Conservation (phyloP, 2,329 filamentous ascomycete species). For the Fusarium armeniacum region DNA sequence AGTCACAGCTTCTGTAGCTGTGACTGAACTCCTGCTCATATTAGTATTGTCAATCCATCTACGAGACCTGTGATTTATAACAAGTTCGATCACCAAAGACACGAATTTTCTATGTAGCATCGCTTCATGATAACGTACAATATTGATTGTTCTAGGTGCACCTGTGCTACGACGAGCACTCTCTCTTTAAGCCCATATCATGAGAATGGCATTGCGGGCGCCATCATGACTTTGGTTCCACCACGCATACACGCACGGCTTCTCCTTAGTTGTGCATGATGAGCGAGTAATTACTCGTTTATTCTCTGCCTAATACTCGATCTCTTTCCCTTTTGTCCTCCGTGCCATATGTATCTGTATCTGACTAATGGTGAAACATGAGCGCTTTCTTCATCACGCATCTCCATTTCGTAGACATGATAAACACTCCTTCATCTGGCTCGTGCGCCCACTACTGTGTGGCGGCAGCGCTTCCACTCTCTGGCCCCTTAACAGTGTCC, state of each 20-base stretch:
- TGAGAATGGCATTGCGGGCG: conserved; percentile 13
- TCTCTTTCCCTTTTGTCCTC: not conserved
- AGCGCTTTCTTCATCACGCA: conserved; percentile 11
- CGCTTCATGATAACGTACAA: not conserved
- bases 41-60: not conserved
- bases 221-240: conserved; percentile 34
- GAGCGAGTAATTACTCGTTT: conserved; percentile 7
- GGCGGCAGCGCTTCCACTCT: conserved; percentile 47
- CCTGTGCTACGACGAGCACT: conserved; percentile 4
- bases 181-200: conserved; percentile 3
- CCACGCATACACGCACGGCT: conserved; percentile 25
- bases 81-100: not conserved
- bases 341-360: not conserved
- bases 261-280: conserved; percentile 22
- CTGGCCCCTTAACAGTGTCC: conserved; percentile 47
- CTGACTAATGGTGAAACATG: conserved; percentile 30
- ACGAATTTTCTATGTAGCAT: not conserved
- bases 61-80: not conserved
- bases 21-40: not conserved
- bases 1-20: not conserved
- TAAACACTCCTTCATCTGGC: conserved; percentile 37
- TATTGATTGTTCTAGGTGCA: conserved; percentile 1
- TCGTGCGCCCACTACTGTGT: conserved; percentile 40
- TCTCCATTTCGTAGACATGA: conserved; percentile 18
- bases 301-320: not conserved